Base-by-base conservation (phyloP, 768 basidiomycete genomes). In the Nidularia pulvinata region DNA sequence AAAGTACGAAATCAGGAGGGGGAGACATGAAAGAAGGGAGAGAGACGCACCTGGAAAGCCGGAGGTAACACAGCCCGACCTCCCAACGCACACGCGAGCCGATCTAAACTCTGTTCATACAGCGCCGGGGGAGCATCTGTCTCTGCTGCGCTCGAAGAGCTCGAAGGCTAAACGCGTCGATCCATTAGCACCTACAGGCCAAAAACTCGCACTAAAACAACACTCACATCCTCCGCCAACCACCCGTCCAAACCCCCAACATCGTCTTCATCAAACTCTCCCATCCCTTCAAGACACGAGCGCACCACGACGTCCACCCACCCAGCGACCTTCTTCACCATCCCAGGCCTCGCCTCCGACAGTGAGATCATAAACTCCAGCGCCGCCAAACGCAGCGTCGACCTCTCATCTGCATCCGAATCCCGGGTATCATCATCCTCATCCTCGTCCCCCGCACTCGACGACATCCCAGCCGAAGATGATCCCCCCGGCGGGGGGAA, bases 281-380 rank as follows among this genome's bases (percentile, higher is more conserved):
- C 84, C 84, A 93, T 89, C 2, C 89, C 90, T 65, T 93, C 90
- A 37, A 93, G 64, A 68, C 89, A 92, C 6, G 88, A 88, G 2
- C 88, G 74, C 0, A 93, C 87, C 37, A 91, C 69, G 13, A 84
- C 77, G 6, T 75, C 77, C 1, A 85, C 83, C 91, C 91, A 93
- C 0, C 86, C 89, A 22, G 80, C 76, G 0, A 84, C 81, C 39
- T 83, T 78, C 58, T 79, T 76, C 6, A 88, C 89, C 82, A 92
- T 87, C 4, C 71, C 69, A 0, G 91, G 85, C 35, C 79, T 76
- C 2, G 89, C 82, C 67, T 95, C 93, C 32, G 81, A 84, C n/a
- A 96, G 68, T 10, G 82, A 84, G 51, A 95, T 76, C 83, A 95
- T 87, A 50, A 95, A 83, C 67, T 95, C 93, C 7, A 94, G 70